These are phyloP conservation scores for Corylus avellana DNA, from an alignment of 306 rosid species.

Conservation along the genomic window DNA sequence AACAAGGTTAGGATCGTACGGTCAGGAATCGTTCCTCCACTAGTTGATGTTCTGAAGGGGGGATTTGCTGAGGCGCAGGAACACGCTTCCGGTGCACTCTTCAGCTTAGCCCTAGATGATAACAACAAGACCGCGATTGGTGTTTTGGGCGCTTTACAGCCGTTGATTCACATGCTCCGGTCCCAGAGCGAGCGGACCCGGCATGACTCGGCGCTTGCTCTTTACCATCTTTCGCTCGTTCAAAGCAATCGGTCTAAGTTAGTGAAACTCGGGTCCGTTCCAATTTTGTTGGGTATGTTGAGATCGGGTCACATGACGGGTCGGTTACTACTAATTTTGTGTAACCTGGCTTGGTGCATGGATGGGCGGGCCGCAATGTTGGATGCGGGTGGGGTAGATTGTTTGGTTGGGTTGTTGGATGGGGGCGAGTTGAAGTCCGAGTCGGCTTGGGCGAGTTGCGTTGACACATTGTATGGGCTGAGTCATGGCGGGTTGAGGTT, in stretches of 20 bases:
- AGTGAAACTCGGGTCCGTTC: constrained; percentile 68
- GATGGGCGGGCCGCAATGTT: constrained; percentile 75
- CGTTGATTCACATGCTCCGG: constrained; percentile 61
- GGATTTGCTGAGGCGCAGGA: constrained; percentile 85
- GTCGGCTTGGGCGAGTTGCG: constrained; percentile 63
- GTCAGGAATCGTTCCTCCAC: constrained; percentile 79
- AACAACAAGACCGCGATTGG: constrained; percentile 82
- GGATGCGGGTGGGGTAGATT: constrained; percentile 77
- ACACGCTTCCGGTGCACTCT: constrained; percentile 77
- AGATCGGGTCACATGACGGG: constrained; percentile 61
- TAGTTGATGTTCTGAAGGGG: constrained; percentile 58
- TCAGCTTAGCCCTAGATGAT: constrained; percentile 75
- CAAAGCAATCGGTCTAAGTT: constrained; percentile 78
- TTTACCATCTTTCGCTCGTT: constrained; percentile 70
- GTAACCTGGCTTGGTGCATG: constrained; percentile 56
- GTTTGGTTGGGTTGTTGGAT: constrained; percentile 43
- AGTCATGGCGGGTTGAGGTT: constrained; percentile 85
- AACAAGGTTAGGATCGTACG: constrained; percentile 88
- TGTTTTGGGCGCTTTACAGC: constrained; percentile 75
- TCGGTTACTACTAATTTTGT: constrained; percentile 46
- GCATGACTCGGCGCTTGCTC: constrained; percentile 77
- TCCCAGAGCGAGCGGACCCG: constrained; percentile 74
- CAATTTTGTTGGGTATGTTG: constrained; percentile 52
- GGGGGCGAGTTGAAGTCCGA: constrained; percentile 25
- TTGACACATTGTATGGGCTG: constrained; percentile 52